phyloP scores from a whole-genome alignment of 768 basidiomycete genomes.

The Serendipita indica region DNA sequence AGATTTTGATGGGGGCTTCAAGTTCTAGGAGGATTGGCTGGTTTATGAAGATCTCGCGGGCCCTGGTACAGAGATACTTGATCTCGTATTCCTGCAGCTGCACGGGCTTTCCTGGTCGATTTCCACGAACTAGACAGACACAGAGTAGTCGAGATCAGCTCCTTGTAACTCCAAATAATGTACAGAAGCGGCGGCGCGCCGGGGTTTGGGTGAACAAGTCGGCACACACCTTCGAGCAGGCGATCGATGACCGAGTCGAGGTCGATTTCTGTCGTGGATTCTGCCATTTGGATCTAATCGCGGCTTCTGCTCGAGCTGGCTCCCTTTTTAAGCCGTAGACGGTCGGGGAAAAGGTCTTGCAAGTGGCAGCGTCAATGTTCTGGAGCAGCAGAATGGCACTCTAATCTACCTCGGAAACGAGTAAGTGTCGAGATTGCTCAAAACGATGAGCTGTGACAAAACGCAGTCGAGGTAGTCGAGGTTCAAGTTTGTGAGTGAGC shows the following conservation, averaged over 20 bases:
- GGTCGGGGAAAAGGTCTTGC: slow-evolving; percentile 3
- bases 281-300: slow-evolving; percentile 14
- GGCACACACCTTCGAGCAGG: slow-evolving; percentile 78
- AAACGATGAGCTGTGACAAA: too few species aligned
- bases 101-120: slow-evolving; percentile 96
- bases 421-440: not conserved
- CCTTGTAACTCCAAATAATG: not conserved
- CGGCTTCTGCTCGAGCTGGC: not conserved
- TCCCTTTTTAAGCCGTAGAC: slow-evolving; percentile 2
- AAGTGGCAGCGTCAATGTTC: slow-evolving; percentile 4
- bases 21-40: slow-evolving; percentile 96
- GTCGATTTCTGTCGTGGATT: slow-evolving; percentile 65
- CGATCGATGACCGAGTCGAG: slow-evolving; percentile 99
- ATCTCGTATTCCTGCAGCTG: slow-evolving; percentile 98
- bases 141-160: not conserved
- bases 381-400: not conserved
- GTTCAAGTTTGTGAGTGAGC: too few species aligned
- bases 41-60: slow-evolving; percentile 97
- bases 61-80: slow-evolving; percentile 97
- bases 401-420: not conserved
- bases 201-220: slow-evolving; percentile 9
- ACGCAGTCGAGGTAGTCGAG: too few species aligned
- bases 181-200: not conserved
- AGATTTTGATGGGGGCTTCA: slow-evolving; percentile 99
- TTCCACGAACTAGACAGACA: slow-evolving; percentile 65